These are phyloP conservation scores for Extremus antarcticus DNA, from an alignment of 495 filamentous ascomycete species.

Conservation along the genomic window DNA sequence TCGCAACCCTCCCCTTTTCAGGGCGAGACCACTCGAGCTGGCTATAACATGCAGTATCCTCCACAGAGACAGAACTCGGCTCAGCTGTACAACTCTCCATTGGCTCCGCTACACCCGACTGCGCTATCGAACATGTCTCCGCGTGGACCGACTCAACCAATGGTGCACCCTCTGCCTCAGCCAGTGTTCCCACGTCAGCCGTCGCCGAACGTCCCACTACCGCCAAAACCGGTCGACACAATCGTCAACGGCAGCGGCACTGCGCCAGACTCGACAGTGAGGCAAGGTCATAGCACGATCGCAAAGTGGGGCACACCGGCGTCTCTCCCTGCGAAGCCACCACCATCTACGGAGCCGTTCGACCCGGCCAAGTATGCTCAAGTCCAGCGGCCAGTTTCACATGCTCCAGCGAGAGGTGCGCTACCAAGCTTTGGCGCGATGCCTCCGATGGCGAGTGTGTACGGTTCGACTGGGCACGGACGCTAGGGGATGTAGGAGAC, in stretches of 20 bases:
- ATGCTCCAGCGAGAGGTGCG: background rate
- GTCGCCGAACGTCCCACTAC: slow-evolving; percentile 13
- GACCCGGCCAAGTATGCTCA: slow-evolving; percentile 23
- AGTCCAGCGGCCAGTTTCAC: too few species aligned
- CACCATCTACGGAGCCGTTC: slow-evolving; percentile 22
- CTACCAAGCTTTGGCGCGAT: background rate
- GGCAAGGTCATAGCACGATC: slow-evolving; percentile 26
- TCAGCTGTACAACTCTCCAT: slow-evolving; percentile 3
- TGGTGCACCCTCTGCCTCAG: slow-evolving; percentile 22
- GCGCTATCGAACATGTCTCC: background rate
- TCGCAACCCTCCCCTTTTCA: background rate
- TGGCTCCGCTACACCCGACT: slow-evolving; percentile 2
- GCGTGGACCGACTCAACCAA: slow-evolving; percentile 3
- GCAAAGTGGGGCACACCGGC: slow-evolving; percentile 36
- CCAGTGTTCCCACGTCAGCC: slow-evolving; percentile 21
- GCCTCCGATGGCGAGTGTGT: background rate
- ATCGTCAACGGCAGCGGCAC: slow-evolving; percentile 1
- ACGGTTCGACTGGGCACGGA: too few species aligned
- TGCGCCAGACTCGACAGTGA: background rate
- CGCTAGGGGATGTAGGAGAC: too few species aligned
- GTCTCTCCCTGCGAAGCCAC: slow-evolving; percentile 35
- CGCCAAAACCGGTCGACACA: slow-evolving; percentile 6
- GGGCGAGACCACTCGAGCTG: background rate
- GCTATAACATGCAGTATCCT: slow-evolving; percentile 1
- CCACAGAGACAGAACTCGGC: background rate